A percentile compares a stretch with the other conserved stretches of the same genome.
phyloP scores from a whole-genome alignment of 306 rosid species.

The Ormosia emarginata region DNA sequence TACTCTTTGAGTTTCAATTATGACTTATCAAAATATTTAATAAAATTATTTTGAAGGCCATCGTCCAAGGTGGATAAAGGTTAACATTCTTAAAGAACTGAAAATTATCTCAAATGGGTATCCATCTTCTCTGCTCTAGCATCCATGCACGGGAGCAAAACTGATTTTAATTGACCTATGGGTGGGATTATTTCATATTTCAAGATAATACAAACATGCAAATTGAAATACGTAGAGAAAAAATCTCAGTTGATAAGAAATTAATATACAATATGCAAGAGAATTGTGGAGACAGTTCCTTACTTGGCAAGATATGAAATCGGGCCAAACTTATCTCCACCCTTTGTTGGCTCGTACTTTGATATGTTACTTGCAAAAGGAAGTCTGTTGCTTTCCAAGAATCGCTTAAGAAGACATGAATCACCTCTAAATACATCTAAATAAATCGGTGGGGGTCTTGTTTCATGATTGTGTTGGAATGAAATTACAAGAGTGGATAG shows the following conservation, averaged over 20 bases:
- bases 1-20: background rate
- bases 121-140: background rate
- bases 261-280: background rate
- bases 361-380: conserved; percentile 48
- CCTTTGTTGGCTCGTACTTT: conserved; percentile 36
- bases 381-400: conserved; percentile 82
- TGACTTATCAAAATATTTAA: background rate
- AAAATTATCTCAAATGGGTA: background rate
- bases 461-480: no score
- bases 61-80: background rate
- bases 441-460: conserved; percentile 44
- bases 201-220: background rate
- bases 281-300: conserved; percentile 35
- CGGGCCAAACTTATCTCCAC: conserved; percentile 48
- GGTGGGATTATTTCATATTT: background rate
- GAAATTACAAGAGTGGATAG: no score
- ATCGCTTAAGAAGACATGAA: conserved; percentile 47
- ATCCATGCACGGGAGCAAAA: background rate
- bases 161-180: background rate
- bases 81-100: background rate
- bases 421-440: conserved; percentile 93
- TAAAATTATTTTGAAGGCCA: background rate
- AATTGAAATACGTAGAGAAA: conserved; percentile 1
- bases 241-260: background rate
- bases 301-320: conserved; percentile 89